Evolutionary conservation across 192 early-diverging fungal species (phyloP).

Genomic region (Pilaira anomala): DNA sequence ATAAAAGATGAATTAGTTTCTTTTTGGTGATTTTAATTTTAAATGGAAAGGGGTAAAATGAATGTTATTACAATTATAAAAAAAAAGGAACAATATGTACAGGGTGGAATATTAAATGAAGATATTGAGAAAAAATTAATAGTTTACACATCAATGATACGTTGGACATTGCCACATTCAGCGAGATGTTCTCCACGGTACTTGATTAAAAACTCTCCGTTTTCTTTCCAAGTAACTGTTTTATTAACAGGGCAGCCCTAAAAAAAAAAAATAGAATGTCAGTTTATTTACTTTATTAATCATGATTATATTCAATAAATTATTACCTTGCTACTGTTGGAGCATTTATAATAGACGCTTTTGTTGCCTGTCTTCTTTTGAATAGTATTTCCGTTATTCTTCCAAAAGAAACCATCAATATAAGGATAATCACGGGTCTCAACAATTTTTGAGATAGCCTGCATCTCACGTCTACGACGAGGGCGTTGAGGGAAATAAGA

Average conservation of each 20-base stretch:
- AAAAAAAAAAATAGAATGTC: constrained; percentile 1
- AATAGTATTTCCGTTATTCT: constrained; percentile 57
- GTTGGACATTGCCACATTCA: constrained; percentile 49
- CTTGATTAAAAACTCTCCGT: constrained; percentile 53
- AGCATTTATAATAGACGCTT: constrained; percentile 62
- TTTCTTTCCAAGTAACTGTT: constrained; percentile 55
- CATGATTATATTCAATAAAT: neutral
- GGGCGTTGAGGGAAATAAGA: constrained; percentile 28
- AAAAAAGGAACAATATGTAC: neutral
- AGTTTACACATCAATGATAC: constrained; percentile 39
- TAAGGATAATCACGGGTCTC: constrained; percentile 44
- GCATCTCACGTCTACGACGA: constrained; percentile 57
- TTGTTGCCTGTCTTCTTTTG: constrained; percentile 57
- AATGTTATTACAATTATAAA: no score
- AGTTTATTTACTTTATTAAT: neutral
- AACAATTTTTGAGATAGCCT: constrained; percentile 54
- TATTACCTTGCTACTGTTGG: constrained; percentile 53
- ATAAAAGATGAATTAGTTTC: no score
- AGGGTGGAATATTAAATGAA: neutral
- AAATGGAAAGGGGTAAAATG: no score
- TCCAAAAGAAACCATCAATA: constrained; percentile 45
- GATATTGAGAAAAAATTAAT: neutral
- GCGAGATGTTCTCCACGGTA: constrained; percentile 53
- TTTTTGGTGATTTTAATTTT: no score
- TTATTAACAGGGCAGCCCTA: constrained; percentile 52